Conservation (phyloP, 306 rosid species). For the Trifolium dubium region DNA sequence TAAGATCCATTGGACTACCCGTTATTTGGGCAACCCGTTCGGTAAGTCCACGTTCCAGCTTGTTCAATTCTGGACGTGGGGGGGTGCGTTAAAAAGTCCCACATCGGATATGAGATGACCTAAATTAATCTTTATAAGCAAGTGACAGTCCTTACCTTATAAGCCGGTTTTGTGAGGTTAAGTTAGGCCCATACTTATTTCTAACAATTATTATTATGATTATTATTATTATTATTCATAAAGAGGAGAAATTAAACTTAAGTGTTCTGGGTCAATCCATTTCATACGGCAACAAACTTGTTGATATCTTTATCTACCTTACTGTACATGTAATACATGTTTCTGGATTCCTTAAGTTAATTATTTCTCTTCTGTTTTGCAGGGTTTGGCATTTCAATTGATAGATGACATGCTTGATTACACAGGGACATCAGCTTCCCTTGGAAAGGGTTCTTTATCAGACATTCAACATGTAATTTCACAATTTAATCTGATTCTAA, state of each 20-base stretch:
- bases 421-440: conserved; percentile 88
- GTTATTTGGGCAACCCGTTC: too few species aligned
- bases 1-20: too few species aligned
- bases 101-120: too few species aligned
- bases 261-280: conserved; percentile 13
- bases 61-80: too few species aligned
- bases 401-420: conserved; percentile 95
- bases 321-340: conserved; percentile 19
- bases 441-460: conserved; percentile 92
- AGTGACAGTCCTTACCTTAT: too few species aligned
- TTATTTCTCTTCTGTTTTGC: conserved; percentile 39
- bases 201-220: background rate
- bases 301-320: conserved; percentile 20
- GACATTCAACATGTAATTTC: conserved; percentile 84
- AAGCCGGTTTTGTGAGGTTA: too few species aligned
- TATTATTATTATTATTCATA: conserved; percentile 10
- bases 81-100: too few species aligned
- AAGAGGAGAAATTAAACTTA: conserved; percentile 23
- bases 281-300: background rate
- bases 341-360: conserved; percentile 22
- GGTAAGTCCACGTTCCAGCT: too few species aligned
- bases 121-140: too few species aligned
- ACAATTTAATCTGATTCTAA: conserved; percentile 4
- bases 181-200: too few species aligned
- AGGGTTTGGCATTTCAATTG: conserved; percentile 96